Evolutionary conservation across 306 rosid species (phyloP), one percentile per base, ranked within the genome.

Genomic region (Acacia confusa): DNA sequence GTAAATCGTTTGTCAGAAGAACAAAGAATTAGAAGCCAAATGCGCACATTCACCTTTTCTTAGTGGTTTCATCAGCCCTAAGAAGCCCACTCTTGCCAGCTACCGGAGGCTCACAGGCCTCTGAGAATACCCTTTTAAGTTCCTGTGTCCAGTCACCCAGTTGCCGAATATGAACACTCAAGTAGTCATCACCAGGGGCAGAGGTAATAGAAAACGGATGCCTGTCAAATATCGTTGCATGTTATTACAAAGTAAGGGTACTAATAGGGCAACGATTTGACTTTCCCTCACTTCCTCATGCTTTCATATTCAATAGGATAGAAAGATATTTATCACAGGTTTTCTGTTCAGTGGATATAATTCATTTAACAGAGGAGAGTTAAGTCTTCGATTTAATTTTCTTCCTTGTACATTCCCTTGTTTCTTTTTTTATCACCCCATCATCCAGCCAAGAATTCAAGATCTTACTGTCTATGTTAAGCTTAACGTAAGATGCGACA

Each of bases 141-240:
- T 96, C 99, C 86, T 86, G 98, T 60, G 99, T 96, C 99, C 99
- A 96, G 78, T 96, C 99, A 76, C 99, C 99, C 36, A 96, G 92
- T 92, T 96, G 99, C 80, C 99, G 89, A 75, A 96, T 96, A 89
- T 96, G 99, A 85, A 96, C 97, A 74, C 99, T 96, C 83, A 96
- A 92, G 82, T 85, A 96, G 88, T 93, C 95, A 74, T 96, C 99
- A n/a, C 92, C 97, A n/a, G 99, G 99, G 82, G 99, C 94, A 24
- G 99, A 96, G 78, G 99, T 96, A 70, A 96, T 96, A 43, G 99
- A 96, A 89, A 96, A 96, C 30, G 99, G 99, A 87, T 96, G 99
- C 99, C 99, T 96, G 89, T 24, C 71, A 76, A 70, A 75, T 84
- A 79, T 36, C 74, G 65, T 16, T 78, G 73, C 78, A 75, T 72